These are phyloP conservation scores for Trametes villosa DNA, from an alignment of 768 basidiomycete species.

Conservation along the genomic window DNA sequence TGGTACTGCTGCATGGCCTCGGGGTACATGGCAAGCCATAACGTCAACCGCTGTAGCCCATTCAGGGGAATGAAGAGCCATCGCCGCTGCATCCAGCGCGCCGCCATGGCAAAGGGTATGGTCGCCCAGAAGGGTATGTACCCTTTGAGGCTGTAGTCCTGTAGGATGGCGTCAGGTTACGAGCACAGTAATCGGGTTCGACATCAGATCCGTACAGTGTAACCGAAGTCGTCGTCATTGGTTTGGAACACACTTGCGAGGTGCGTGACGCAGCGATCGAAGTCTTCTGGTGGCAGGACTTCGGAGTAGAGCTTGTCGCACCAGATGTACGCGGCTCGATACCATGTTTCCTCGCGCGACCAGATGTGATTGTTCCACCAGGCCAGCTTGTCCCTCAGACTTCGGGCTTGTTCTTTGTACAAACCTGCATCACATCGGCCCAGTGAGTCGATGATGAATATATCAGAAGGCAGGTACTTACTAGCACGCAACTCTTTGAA, in stretches of 20 bases:
- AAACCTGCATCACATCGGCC: background rate
- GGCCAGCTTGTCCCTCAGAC: background rate
- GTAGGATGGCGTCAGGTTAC: background rate
- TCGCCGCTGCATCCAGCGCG: background rate
- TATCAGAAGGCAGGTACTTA: too few relatives aligned
- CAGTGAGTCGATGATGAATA: background rate
- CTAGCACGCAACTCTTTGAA: too few relatives aligned
- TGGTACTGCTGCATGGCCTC: background rate
- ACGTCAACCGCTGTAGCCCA: background rate
- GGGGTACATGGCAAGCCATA: background rate
- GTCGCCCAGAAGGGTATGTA: background rate
- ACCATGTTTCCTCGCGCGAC: background rate
- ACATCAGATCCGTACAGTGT: background rate
- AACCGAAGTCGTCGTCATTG: background rate
- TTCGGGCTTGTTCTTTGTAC: background rate
- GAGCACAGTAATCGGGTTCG: too few relatives aligned
- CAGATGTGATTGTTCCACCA: conserved; percentile 3
- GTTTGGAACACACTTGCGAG: background rate
- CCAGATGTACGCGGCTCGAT: background rate
- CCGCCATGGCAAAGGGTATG: background rate
- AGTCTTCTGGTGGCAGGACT: background rate
- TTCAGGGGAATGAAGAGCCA: background rate
- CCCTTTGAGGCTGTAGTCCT: background rate
- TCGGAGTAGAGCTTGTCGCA: background rate
- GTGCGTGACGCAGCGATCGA: background rate